A percentile compares a stretch with the other conserved stretches of the same genome.
Conservation (phyloP, 2,329 filamentous ascomycete species). For the Ophiocordyceps sinensis region DNA sequence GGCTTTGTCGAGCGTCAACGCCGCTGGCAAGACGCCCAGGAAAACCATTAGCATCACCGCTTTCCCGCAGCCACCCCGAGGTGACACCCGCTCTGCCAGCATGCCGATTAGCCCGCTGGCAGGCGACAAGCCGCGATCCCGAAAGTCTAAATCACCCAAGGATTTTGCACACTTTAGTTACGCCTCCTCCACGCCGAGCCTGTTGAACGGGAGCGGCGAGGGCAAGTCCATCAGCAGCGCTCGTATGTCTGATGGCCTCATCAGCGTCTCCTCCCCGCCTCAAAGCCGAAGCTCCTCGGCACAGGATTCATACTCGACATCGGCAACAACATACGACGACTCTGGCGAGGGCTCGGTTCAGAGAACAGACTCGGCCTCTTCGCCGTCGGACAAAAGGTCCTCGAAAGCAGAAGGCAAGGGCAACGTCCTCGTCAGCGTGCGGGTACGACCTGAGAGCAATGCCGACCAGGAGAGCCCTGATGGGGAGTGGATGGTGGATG, state of each 20-base stretch:
- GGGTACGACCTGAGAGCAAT: slow-evolving; percentile 71
- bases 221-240: slow-evolving; percentile 55
- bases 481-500: slow-evolving; percentile 85
- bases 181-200: slow-evolving; percentile 46
- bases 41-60: slow-evolving; percentile 89
- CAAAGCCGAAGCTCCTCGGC: slow-evolving; percentile 87
- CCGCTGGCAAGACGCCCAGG: slow-evolving; percentile 54
- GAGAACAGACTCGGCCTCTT: slow-evolving; percentile 16
- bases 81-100: slow-evolving; percentile 42
- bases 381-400: slow-evolving; percentile 26
- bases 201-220: slow-evolving; percentile 67
- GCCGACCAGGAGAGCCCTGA: slow-evolving; percentile 48
- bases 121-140: slow-evolving; percentile 31
- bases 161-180: slow-evolving; percentile 36
- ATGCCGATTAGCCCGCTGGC: slow-evolving; percentile 48
- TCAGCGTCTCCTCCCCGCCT: slow-evolving; percentile 67
- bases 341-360: slow-evolving; percentile 38
- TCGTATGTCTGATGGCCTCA: slow-evolving; percentile 58
- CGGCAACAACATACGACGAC: slow-evolving; percentile 79
- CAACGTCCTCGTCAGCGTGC: slow-evolving; percentile 89
- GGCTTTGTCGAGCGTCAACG: slow-evolving; percentile 38
- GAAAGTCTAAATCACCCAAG: slow-evolving; percentile 42
- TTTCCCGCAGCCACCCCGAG: slow-evolving; percentile 78
- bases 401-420: slow-evolving; percentile 65
- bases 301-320: slow-evolving; percentile 84